These are phyloP conservation scores for Botryotinia narcissicola DNA, from an alignment of 2,329 filamentous ascomycete genomes.

Conservation along the genomic window DNA sequence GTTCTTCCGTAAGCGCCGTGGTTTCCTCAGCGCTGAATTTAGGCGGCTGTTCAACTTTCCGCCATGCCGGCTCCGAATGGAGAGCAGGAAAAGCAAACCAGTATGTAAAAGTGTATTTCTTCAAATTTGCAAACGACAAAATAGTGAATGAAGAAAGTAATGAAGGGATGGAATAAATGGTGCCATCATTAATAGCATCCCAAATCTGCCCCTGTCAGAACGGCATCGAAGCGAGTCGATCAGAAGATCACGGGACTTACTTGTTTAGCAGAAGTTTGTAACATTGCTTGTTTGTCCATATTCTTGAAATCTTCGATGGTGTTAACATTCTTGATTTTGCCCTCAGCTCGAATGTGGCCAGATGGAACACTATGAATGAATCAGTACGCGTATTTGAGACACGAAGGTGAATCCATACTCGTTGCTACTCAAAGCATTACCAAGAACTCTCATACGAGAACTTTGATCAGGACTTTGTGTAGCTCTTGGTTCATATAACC, in stretches of 20 bases:
- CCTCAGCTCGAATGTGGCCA: conserved; percentile 78
- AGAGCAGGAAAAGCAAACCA: conserved; percentile 96
- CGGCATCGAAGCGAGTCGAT: conserved; percentile 6
- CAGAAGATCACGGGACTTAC: conserved; percentile 46
- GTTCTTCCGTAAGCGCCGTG: conserved; percentile 72
- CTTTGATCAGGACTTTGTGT: conserved; percentile 70
- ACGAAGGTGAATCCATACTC: conserved; percentile 58
- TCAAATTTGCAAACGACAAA: conserved; percentile 91
- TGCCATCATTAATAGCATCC: conserved; percentile 96
- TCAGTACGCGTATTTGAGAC: conserved; percentile 17
- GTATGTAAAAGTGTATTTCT: conserved; percentile 97
- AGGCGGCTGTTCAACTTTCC: conserved; percentile 49
- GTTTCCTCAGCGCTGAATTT: conserved; percentile 68
- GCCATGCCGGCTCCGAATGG: conserved; percentile 85
- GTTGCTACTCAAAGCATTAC: conserved; percentile 78
- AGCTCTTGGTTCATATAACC: conserved; percentile 81
- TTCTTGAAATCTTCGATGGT: conserved; percentile 91
- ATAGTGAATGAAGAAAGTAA: conserved; percentile 85
- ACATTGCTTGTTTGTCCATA: conserved; percentile 73
- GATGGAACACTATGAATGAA: conserved; percentile 56
- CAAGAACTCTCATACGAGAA: conserved; percentile 86
- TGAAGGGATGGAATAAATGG: conserved; percentile 92
- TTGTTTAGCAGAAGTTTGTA: conserved; percentile 75
- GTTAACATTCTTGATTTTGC: conserved; percentile 93
- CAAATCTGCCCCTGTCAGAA: conserved; percentile 65